Evolutionary conservation across 2,329 filamentous ascomycete species (phyloP).

Genomic region (Aspergillus texensis): DNA sequence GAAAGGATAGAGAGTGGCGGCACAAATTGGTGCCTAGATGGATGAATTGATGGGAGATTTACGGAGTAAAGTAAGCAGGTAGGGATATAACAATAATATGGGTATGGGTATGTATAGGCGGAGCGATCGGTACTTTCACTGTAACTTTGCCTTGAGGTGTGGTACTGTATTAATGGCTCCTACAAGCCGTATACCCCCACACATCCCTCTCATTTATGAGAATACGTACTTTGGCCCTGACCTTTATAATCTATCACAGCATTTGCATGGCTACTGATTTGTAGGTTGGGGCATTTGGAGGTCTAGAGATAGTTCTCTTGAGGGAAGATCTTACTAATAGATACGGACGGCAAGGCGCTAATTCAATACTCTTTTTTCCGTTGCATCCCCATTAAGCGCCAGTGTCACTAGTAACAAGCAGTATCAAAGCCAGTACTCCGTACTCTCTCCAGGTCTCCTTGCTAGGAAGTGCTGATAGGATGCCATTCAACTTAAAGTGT

Average conservation of each 20-base stretch:
- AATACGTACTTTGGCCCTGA: not conserved
- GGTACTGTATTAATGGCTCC: not conserved
- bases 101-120: not conserved
- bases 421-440: not conserved
- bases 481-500: not conserved
- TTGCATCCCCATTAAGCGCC: not conserved
- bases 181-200: not conserved
- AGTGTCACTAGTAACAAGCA: not conserved
- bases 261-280: not conserved
- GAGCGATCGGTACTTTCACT: not conserved
- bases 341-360: not conserved
- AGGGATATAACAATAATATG: constrained; percentile 18
- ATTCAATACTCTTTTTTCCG: not conserved
- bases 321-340: not conserved
- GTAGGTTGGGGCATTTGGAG: not conserved
- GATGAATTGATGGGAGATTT: constrained; percentile 6
- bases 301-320: not conserved
- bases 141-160: constrained; percentile 1
- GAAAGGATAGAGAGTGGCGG: constrained; percentile 11
- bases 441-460: not conserved
- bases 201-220: not conserved
- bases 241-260: not conserved
- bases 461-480: not conserved
- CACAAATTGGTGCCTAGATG: constrained; percentile 7
- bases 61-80: constrained; percentile 11